Evolutionary conservation across 2,329 filamentous ascomycete species (phyloP).

Genomic region (Colletotrichum sp.): DNA sequence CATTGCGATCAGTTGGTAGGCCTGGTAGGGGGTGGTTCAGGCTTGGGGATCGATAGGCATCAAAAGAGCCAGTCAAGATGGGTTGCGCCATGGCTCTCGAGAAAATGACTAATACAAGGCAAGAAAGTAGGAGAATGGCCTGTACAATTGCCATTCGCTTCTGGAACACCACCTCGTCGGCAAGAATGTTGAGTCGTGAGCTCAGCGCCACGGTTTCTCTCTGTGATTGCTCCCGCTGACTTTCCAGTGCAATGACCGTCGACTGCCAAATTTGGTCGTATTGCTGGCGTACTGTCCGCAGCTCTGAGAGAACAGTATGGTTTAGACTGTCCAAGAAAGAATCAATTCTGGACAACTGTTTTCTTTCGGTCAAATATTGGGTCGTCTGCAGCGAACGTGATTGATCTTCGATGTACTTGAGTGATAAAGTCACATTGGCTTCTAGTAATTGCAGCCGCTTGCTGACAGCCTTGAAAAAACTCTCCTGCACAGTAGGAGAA

Average conservation of each 20-base stretch:
- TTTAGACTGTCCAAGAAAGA: conserved; percentile 87
- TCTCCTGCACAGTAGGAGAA: conserved; percentile 90
- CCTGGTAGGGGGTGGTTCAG: neutral
- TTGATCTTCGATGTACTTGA: conserved; percentile 97
- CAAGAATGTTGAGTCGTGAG: conserved; percentile 81
- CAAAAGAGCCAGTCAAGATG: conserved; percentile 7
- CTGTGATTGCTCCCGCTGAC: conserved; percentile 83
- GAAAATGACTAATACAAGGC: conserved; percentile 88
- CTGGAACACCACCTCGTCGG: conserved; percentile 87
- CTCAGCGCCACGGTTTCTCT: conserved; percentile 84
- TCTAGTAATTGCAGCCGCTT: conserved; percentile 92
- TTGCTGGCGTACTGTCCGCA: conserved; percentile 78
- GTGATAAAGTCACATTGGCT: conserved; percentile 87
- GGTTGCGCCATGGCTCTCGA: conserved; percentile 36
- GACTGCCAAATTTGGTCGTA: conserved; percentile 98
- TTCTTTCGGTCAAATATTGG: conserved; percentile 84
- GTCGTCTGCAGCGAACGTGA: conserved; percentile 89
- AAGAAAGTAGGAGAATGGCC: conserved; percentile 84
- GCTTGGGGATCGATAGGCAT: neutral
- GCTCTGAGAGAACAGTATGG: conserved; percentile 80
- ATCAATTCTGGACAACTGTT: conserved; percentile 83
- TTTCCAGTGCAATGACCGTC: conserved; percentile 89
- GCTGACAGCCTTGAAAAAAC: conserved; percentile 95
- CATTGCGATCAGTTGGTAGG: neutral
- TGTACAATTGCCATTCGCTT: conserved; percentile 96